These are phyloP conservation scores for Jacaranda mimosifolia DNA, from an alignment of 257 asterid genomes.

Conservation along the genomic window DNA sequence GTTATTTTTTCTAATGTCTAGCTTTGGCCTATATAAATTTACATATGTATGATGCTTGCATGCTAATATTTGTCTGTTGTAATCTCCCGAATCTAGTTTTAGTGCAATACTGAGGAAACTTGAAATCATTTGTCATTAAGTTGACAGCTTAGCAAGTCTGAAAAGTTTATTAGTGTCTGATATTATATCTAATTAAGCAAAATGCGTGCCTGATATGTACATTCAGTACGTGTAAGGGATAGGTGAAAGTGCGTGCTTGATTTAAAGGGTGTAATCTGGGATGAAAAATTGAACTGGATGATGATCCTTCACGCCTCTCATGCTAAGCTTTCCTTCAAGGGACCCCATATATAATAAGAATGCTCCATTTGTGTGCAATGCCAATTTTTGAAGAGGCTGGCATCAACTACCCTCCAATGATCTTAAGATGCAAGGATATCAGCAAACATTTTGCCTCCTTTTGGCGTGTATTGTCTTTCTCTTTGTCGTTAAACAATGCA, in stretches of 20 bases:
- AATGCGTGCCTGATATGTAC: background rate
- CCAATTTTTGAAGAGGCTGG: conserved; percentile 20
- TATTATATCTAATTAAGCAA: conserved; percentile 9
- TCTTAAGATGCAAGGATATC: conserved; percentile 31
- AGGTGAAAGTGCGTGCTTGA: background rate
- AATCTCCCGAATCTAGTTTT: conserved; percentile 30
- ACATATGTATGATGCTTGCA: background rate
- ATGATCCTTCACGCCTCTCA: background rate
- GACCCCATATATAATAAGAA: conserved; percentile 10
- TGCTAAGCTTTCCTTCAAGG: conserved; percentile 16
- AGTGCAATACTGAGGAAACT: background rate
- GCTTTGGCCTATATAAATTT: background rate
- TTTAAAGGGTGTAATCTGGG: conserved; percentile 21
- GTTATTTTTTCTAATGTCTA: background rate
- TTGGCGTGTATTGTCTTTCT: conserved; percentile 25
- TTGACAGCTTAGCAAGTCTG: conserved; percentile 1
- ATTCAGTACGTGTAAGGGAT: background rate
- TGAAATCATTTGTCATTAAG: conserved; percentile 9
- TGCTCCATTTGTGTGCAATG: conserved; percentile 5
- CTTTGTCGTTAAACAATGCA: conserved; percentile 27
- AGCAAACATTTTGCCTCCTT: conserved; percentile 24
- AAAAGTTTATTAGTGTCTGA: background rate
- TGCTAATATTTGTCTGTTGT: conserved; percentile 11
- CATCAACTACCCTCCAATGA: background rate
- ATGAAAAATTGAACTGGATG: conserved; percentile 7